Evolutionary conservation across 176 grass and related monocot genomes (phyloP).

Genomic region (Musa itinerans): DNA sequence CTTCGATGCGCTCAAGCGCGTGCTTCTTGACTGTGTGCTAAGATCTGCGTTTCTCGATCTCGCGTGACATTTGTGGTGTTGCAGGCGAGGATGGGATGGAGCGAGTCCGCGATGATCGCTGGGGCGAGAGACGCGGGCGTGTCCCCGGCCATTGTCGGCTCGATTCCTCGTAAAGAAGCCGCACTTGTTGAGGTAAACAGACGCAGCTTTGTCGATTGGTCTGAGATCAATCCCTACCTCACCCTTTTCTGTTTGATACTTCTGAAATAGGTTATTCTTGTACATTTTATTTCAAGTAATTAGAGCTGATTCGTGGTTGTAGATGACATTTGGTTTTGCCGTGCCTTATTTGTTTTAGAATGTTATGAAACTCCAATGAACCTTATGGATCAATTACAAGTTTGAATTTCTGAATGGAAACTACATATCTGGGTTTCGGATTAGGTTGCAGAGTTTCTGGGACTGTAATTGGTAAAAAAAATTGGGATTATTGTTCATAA

Average conservation of each 20-base stretch:
- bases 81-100: constrained; percentile 86
- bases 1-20: background rate
- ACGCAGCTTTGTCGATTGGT: background rate
- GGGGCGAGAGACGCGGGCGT: constrained; percentile 58
- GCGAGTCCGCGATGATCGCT: constrained; percentile 72
- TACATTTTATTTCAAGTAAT: background rate
- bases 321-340: background rate
- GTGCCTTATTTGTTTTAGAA: background rate
- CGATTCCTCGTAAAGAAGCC: constrained; percentile 70
- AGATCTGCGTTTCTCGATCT: background rate
- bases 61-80: too few relatives aligned
- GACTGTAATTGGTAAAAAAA: background rate
- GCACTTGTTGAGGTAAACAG: constrained; percentile 73
- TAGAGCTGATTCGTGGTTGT: background rate
- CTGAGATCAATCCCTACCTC: background rate
- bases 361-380: background rate
- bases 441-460: background rate
- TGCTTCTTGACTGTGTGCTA: background rate
- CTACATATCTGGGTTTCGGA: background rate
- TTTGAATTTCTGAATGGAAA: background rate
- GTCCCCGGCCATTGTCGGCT: constrained; percentile 61
- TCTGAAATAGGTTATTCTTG: background rate
- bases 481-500: background rate
- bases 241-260: background rate
- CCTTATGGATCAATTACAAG: background rate